Conservation (phyloP, 2,329 filamentous ascomycete genomes). For the Colletotrichum paranaense region DNA sequence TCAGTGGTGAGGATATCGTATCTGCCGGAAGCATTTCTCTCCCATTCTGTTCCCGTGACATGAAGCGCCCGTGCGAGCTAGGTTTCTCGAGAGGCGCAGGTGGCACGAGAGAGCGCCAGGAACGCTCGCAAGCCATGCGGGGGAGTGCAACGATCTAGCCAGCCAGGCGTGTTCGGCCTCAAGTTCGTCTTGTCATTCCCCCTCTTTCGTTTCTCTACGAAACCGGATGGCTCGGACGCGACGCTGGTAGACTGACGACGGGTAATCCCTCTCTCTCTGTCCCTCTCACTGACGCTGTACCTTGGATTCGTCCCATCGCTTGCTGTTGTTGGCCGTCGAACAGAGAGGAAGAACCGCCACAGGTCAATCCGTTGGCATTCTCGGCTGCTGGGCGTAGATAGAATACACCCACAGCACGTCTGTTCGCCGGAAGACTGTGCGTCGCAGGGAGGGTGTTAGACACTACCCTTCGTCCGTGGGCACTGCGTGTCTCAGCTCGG, state of each 20-base stretch:
- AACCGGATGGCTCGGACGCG: conserved; percentile 33
- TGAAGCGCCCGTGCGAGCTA: conserved; percentile 15
- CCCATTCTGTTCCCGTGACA: conserved; percentile 9
- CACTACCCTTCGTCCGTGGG: conserved; percentile 11
- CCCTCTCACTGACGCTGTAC: conserved; percentile 3
- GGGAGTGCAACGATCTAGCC: conserved; percentile 1
- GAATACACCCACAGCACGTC: conserved; percentile 5
- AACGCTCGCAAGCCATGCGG: conserved; percentile 20
- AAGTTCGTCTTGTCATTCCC: conserved; percentile 34
- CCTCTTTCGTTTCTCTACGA: conserved; percentile 13
- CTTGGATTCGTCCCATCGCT: conserved; percentile 16
- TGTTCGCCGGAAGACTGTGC: conserved; percentile 33
- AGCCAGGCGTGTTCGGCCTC: conserved; percentile 13
- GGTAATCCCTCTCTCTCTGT: neutral
- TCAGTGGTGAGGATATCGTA: neutral
- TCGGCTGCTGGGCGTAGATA: neutral
- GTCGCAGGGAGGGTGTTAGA: conserved; percentile 22
- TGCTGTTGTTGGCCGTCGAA: neutral
- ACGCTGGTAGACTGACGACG: neutral
- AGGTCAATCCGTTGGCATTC: neutral
- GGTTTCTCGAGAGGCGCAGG: conserved; percentile 23
- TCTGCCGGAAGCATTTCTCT: neutral
- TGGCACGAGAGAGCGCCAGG: conserved; percentile 23
- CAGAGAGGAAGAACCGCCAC: neutral
- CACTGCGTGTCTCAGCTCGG: conserved; percentile 33